A percentile compares a stretch with the other conserved stretches of the same genome.
phyloP scores from a whole-genome alignment of 2,329 filamentous ascomycete species.

The Rhynchosporium secalis region DNA sequence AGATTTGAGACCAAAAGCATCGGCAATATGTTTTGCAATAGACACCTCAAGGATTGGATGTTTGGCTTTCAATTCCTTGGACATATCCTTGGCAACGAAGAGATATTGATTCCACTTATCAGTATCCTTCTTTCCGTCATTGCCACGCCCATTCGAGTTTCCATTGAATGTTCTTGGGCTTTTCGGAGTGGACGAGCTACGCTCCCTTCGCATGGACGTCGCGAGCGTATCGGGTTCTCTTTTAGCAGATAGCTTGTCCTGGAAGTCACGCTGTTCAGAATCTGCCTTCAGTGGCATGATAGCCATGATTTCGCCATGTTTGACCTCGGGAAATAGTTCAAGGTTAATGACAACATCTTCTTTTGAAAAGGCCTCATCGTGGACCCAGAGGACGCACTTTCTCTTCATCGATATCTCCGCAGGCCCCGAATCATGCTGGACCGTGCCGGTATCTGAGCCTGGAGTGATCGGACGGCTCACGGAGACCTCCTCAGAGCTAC shows the following conservation, averaged over 20 bases:
- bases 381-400: slow-evolving; percentile 40
- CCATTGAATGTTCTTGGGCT: slow-evolving; percentile 24
- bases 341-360: slow-evolving; percentile 81
- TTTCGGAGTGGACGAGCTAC: slow-evolving; percentile 31
- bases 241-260: slow-evolving; percentile 40
- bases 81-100: slow-evolving; percentile 71
- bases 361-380: slow-evolving; percentile 69
- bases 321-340: slow-evolving; percentile 66
- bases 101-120: slow-evolving; percentile 56
- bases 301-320: slow-evolving; percentile 69
- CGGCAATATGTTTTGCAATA: slow-evolving; percentile 74
- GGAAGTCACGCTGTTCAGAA: slow-evolving; percentile 46
- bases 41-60: slow-evolving; percentile 69
- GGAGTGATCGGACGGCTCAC: slow-evolving; percentile 32
- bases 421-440: slow-evolving; percentile 29
- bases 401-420: slow-evolving; percentile 31
- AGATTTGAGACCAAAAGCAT: slow-evolving; percentile 78
- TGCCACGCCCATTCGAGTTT: not conserved
- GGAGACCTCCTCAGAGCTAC: slow-evolving; percentile 30
- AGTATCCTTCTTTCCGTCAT: slow-evolving; percentile 32
- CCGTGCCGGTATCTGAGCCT: slow-evolving; percentile 33
- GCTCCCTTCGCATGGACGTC: slow-evolving; percentile 27
- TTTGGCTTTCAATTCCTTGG: slow-evolving; percentile 64
- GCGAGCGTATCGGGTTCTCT: slow-evolving; percentile 30
- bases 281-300: slow-evolving; percentile 63